Evolutionary conservation across 495 filamentous ascomycete genomes (phyloP).

Genomic region (Beverwykella pulmonaria): DNA sequence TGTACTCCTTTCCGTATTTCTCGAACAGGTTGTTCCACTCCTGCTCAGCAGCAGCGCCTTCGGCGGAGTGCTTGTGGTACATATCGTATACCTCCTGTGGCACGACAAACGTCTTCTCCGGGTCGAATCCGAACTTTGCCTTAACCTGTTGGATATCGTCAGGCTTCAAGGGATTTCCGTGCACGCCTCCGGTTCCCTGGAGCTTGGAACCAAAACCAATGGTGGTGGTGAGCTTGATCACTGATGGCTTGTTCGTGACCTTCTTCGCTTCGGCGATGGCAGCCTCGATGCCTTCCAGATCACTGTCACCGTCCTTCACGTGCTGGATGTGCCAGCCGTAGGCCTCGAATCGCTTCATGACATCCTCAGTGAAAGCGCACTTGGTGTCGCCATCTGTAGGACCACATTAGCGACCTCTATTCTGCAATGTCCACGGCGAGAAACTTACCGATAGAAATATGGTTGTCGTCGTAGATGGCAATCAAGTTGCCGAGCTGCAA

Average conservation of each 20-base stretch:
- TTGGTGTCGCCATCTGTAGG: constrained; percentile 85
- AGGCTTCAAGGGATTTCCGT: constrained; percentile 91
- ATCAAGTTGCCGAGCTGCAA: constrained; percentile 97
- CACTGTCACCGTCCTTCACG: constrained; percentile 88
- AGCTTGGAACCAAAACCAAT: constrained; percentile 96
- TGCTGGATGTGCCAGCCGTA: constrained; percentile 94
- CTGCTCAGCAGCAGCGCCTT: constrained; percentile 86
- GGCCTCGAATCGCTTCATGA: constrained; percentile 89
- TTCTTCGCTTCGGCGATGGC: constrained; percentile 83
- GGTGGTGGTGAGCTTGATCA: constrained; percentile 97
- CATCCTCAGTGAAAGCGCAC: constrained; percentile 95
- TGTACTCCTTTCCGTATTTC: constrained; percentile 79
- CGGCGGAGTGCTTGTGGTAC: constrained; percentile 77
- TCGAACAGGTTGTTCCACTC: constrained; percentile 94
- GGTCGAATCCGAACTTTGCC: constrained; percentile 92
- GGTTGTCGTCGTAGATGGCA: constrained; percentile 96
- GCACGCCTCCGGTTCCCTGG: constrained; percentile 90
- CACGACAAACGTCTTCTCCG: constrained; percentile 88
- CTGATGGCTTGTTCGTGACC: constrained; percentile 91
- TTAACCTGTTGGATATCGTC: constrained; percentile 93
- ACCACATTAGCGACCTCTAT: constrained; percentile 34
- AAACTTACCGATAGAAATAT: constrained; percentile 81
- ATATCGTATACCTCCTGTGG: constrained; percentile 92
- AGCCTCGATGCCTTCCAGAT: constrained; percentile 83
- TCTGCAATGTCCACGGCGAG: background rate